These are phyloP conservation scores for Ophiostoma angusticollis DNA, from an alignment of 2,329 filamentous ascomycete species.

Conservation along the genomic window DNA sequence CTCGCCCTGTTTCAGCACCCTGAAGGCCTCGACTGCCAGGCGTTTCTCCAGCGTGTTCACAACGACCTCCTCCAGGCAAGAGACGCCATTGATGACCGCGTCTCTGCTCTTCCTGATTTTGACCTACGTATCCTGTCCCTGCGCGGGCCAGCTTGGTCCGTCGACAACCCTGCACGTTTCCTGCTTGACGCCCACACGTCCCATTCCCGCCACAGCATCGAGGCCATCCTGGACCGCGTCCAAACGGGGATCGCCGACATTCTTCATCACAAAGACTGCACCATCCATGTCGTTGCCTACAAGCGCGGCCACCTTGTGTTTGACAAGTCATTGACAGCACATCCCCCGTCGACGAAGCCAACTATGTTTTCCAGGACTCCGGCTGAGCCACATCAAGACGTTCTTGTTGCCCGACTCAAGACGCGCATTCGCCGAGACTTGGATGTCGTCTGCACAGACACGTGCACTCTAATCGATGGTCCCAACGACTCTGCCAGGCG, in stretches of 20 bases:
- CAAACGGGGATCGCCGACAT: constrained; percentile 37
- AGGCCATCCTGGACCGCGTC: constrained; percentile 37
- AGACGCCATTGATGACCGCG: constrained; percentile 27
- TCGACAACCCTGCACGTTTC: constrained; percentile 34
- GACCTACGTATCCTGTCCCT: constrained; percentile 35
- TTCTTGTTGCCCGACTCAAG: constrained; percentile 28
- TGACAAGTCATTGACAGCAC: constrained; percentile 34
- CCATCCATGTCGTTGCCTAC: constrained; percentile 33
- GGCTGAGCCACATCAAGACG: constrained; percentile 25
- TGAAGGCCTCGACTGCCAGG: constrained; percentile 29
- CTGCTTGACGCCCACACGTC: constrained; percentile 28
- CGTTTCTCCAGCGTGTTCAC: constrained; percentile 30
- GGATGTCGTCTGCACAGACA: constrained; percentile 37
- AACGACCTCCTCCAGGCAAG: constrained; percentile 24
- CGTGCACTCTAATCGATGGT: constrained; percentile 29
- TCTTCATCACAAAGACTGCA: constrained; percentile 32
- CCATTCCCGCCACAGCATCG: constrained; percentile 31
- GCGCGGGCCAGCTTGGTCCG: constrained; percentile 31
- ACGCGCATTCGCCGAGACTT: constrained; percentile 35
- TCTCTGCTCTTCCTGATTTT: constrained; percentile 33
- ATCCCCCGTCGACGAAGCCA: constrained; percentile 20
- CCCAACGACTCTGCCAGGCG: too few species aligned
- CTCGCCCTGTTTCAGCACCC: constrained; percentile 32
- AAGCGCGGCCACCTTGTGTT: constrained; percentile 41
- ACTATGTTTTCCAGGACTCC: constrained; percentile 21